Conservation (phyloP, 1,139 yeast species). For the Pichia sp. region DNA sequence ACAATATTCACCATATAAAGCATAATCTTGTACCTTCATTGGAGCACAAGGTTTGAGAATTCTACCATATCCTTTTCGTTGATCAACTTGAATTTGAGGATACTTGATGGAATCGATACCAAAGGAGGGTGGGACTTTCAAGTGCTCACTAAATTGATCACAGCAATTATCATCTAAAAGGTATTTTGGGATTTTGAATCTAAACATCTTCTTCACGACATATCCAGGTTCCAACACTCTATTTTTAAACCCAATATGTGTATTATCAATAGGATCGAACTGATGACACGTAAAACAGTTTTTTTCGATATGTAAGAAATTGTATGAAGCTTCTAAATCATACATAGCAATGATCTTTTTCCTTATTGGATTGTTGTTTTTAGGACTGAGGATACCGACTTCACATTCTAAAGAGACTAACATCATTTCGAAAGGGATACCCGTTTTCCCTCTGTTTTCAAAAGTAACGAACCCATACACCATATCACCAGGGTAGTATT, state of each 20-base stretch:
- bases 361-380: background rate
- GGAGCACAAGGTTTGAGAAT: conserved; percentile 37
- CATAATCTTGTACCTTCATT: conserved; percentile 31
- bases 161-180: conserved; percentile 58
- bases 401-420: conserved; percentile 57
- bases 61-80: conserved; percentile 39
- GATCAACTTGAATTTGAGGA: conserved; percentile 16
- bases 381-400: conserved; percentile 5
- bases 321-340: conserved; percentile 43
- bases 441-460: conserved; percentile 39
- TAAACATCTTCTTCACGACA: conserved; percentile 36
- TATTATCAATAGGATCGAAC: conserved; percentile 39
- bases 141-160: conserved; percentile 50
- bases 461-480: conserved; percentile 51
- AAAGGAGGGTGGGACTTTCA: conserved; percentile 58
- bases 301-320: conserved; percentile 26
- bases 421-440: conserved; percentile 53
- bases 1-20: conserved; percentile 20
- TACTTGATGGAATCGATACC: conserved; percentile 42
- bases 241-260: conserved; percentile 43
- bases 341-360: conserved; percentile 28
- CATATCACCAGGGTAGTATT: conserved; percentile 50
- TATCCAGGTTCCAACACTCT: conserved; percentile 11
- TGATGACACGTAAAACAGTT: conserved; percentile 8
- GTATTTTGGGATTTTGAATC: conserved; percentile 59